Evolutionary conservation across 192 early-diverging fungal species (phyloP).

Genomic region (Podila epigama): DNA sequence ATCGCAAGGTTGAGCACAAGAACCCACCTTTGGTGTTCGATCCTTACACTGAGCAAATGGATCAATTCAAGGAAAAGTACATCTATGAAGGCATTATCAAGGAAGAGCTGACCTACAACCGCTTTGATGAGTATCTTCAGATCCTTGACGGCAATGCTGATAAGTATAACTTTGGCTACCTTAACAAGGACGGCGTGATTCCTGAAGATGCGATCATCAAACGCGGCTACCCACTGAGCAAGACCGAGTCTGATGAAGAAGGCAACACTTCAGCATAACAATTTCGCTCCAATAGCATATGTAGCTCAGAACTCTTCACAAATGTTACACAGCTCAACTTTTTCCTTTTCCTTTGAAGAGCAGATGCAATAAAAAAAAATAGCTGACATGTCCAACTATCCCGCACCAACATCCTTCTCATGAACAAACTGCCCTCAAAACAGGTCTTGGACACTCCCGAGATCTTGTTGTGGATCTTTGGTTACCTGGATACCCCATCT

Average conservation of each 20-base stretch:
- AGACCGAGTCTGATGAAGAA: constrained; percentile 26
- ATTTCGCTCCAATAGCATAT: too few species aligned
- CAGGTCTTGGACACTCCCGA: constrained; percentile 33
- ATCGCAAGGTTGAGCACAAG: constrained; percentile 53
- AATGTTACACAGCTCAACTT: too few species aligned
- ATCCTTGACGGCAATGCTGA: constrained; percentile 62
- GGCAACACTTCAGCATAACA: constrained; percentile 20
- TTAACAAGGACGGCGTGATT: constrained; percentile 68
- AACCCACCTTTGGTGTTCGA: constrained; percentile 63
- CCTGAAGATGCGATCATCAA: constrained; percentile 50
- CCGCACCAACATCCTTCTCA: not conserved
- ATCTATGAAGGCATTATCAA: constrained; percentile 85
- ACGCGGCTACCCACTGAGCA: constrained; percentile 31
- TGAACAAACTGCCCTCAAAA: constrained; percentile 13
- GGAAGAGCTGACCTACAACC: constrained; percentile 72
- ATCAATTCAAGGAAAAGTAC: constrained; percentile 86
- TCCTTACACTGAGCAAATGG: constrained; percentile 72
- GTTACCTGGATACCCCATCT: not conserved
- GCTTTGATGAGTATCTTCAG: constrained; percentile 70
- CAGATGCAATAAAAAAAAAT: not conserved
- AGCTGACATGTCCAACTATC: too few species aligned
- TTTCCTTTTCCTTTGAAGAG: not conserved
- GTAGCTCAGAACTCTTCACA: too few species aligned
- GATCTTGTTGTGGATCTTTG: constrained; percentile 25
- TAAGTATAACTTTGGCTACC: constrained; percentile 62